These are phyloP conservation scores for Didymella sp. DNA, from an alignment of 2,329 filamentous ascomycete species.

Conservation along the genomic window DNA sequence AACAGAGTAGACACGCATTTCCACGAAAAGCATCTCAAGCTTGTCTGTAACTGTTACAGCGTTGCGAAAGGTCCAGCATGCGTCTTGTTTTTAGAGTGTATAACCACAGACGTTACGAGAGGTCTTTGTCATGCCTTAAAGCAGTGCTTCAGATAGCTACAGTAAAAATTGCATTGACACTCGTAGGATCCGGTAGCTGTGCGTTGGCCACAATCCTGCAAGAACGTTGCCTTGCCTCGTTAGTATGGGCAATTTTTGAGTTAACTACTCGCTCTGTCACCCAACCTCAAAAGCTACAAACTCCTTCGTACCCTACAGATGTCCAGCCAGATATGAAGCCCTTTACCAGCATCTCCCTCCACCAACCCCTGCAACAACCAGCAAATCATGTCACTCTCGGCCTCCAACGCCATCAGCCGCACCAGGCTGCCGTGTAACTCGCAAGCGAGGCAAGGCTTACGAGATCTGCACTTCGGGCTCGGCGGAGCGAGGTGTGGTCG, in stretches of 20 bases:
- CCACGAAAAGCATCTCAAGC: not conserved
- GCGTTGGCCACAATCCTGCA: not conserved
- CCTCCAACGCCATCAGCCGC: not conserved
- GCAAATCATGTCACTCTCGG: not conserved
- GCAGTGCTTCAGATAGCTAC: too few species aligned
- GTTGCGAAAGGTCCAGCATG: too few species aligned
- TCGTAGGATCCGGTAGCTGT: not conserved
- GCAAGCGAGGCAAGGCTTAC: not conserved
- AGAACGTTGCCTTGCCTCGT: too few species aligned
- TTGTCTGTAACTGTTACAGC: too few species aligned
- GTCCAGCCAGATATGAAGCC: too few species aligned
- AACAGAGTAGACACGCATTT: not conserved
- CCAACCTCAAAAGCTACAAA: not conserved
- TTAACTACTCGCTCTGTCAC: too few species aligned
- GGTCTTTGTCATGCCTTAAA: too few species aligned
- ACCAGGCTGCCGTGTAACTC: slow-evolving; percentile 1
- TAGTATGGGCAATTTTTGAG: too few species aligned
- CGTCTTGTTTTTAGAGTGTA: too few species aligned
- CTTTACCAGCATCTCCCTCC: not conserved
- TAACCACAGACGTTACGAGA: too few species aligned
- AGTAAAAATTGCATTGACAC: too few species aligned
- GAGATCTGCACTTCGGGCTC: not conserved
- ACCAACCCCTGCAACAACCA: not conserved
- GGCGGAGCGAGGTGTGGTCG: not conserved
- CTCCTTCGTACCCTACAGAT: not conserved